Evolutionary conservation across 345 rosid genomes (phyloP), one percentile per base, ranked within the genome.

Genomic region (Gossypium stocksii): DNA sequence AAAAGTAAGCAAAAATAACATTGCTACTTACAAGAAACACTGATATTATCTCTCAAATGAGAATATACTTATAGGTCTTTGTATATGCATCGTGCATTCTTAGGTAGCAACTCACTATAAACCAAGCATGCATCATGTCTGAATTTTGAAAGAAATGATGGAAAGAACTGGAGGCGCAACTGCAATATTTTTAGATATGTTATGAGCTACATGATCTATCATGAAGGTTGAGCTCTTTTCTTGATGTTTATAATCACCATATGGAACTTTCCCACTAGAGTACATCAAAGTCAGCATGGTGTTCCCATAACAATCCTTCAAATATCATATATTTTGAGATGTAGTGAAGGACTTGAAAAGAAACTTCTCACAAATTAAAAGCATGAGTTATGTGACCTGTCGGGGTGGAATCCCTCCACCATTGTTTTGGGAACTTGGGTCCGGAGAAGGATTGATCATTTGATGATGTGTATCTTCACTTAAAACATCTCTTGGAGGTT

Each of bases 381-480:
- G 13, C 1, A 59, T 62, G 66, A 72, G 77, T 81, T 72, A 72
- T 72, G 70, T 53, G 69, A 90, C 95, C 95, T 90, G 88, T 63
- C 83, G 85, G 48, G 22, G 83, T 48, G 84, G 88, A 73, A 83
- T 76, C 72, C 86, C 86, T 51, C 79, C 85, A 27, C 79, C 63
- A 51, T 79, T 89, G 63, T 82, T 85, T 69, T 72, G 84, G 54
- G 71, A 56, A 66, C 77, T 77, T 64, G 82, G 78, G 69, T 81
- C 88, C 61, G 87, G 78, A 84, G 87, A 87, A 52, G 66, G 80
- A 78, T 79, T 78, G 56, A 70, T 27, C 7, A 46, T 76, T 75
- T 77, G 90, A 65, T 69, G 77, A 54, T 62, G 81, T 10, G 57
- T 15, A 69, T 82, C 82, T 69, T 81, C 84, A 73, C 80, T 76